These are phyloP conservation scores for Camelina sativa DNA, from an alignment of 345 rosid species.

Conservation along the genomic window DNA sequence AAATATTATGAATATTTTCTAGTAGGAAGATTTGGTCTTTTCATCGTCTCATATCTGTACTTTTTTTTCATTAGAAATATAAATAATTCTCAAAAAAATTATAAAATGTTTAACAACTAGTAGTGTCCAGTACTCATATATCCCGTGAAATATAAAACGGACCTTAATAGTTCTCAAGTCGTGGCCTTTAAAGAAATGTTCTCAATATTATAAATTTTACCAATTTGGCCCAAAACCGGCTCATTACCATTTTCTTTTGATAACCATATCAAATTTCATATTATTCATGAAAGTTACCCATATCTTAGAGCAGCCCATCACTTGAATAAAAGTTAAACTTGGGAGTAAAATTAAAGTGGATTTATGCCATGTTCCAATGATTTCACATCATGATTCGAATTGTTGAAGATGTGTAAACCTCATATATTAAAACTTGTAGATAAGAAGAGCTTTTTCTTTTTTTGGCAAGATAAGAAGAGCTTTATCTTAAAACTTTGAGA, in stretches of 20 bases:
- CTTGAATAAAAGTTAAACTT: background rate
- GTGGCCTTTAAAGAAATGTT: background rate
- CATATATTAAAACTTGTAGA: no score
- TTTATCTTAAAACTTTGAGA: background rate
- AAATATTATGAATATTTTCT: no score
- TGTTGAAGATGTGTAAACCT: no score
- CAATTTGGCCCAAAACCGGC: background rate
- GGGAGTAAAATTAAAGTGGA: background rate
- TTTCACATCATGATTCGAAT: background rate
- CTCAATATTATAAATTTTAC: background rate
- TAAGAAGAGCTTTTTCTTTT: no score
- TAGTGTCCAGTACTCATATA: no score
- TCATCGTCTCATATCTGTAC: no score
- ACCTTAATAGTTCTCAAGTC: background rate
- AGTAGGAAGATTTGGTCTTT: no score
- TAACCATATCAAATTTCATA: background rate
- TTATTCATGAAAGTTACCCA: background rate
- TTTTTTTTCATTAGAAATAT: no score
- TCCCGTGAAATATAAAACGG: background rate
- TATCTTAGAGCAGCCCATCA: background rate
- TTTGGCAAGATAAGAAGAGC: background rate
- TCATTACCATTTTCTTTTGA: background rate
- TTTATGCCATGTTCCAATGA: background rate
- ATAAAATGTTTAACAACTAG: no score
- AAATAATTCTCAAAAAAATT: no score